These are phyloP conservation scores for Albophoma yamanashiensis DNA, from an alignment of 2,329 filamentous ascomycete species.

Conservation along the genomic window DNA sequence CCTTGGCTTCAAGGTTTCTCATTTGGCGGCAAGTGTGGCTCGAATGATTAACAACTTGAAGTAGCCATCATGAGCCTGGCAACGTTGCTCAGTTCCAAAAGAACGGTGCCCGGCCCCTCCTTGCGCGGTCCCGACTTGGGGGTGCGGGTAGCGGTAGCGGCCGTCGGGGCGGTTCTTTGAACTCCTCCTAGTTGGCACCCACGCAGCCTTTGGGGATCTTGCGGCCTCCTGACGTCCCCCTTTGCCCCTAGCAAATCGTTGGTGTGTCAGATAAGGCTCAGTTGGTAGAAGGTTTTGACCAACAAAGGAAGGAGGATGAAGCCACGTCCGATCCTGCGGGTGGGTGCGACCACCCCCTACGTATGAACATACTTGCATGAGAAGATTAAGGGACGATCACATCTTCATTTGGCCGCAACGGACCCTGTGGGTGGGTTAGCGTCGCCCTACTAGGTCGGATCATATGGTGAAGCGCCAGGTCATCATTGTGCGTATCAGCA, in stretches of 20 bases:
- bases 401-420: not conserved
- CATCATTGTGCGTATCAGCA: not conserved
- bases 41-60: not conserved
- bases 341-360: not conserved
- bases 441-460: not conserved
- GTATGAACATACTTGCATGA: not conserved
- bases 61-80: not conserved
- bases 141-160: not conserved
- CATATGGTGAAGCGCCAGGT: not conserved
- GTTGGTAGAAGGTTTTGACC: not conserved
- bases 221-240: not conserved
- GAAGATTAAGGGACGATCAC: not conserved
- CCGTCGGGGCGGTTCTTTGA: not conserved
- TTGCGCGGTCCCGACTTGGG: not conserved
- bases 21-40: not conserved
- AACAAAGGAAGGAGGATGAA: slow-evolving; percentile 1
- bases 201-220: not conserved
- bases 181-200: not conserved
- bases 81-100: slow-evolving; percentile 3
- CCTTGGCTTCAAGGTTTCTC: not conserved
- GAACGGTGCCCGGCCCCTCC: not conserved
- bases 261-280: not conserved
- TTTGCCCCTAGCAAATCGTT: not conserved
- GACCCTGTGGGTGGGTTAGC: not conserved
- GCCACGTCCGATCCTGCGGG: not conserved